Percentiles rank a stretch among this genome's conserved stretches.
These are phyloP conservation scores for Pestalotiopsis sp. DNA, from an alignment of 2,329 filamentous ascomycete genomes.

Conservation along the genomic window DNA sequence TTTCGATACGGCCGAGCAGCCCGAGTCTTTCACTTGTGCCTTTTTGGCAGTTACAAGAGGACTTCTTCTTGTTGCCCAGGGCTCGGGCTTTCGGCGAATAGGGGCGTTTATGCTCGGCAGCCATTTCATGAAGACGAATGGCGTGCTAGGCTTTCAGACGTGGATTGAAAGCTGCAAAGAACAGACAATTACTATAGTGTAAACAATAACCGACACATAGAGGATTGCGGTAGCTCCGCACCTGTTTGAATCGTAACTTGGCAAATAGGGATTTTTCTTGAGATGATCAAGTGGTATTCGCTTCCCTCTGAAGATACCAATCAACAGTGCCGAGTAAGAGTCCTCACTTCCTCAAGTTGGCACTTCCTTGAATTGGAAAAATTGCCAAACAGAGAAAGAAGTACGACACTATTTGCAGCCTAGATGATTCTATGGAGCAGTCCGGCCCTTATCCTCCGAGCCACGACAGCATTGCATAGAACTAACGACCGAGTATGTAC, in stretches of 20 bases:
- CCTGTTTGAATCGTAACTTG: no score
- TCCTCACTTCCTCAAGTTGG: no score
- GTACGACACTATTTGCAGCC: no score
- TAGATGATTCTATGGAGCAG: no score
- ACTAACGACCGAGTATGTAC: neutral
- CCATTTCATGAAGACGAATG: slow-evolving; percentile 64
- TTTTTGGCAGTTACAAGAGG: neutral
- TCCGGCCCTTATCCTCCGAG: neutral
- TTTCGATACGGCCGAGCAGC: neutral
- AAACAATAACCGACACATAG: neutral
- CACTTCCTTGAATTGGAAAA: no score
- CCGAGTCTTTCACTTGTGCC: neutral
- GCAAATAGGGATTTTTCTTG: no score
- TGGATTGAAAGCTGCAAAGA: neutral
- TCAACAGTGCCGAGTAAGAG: no score
- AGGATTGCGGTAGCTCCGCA: no score
- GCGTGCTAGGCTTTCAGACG: neutral
- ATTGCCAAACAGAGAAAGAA: no score
- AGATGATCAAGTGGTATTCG: no score
- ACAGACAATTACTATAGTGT: neutral
- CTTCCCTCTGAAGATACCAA: no score
- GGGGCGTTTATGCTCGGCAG: neutral
- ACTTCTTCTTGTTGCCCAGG: neutral
- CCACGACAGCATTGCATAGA: neutral
- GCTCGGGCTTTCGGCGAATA: neutral